These are phyloP conservation scores for Phytophthora nicotianae DNA, from an alignment of 352 stramenopile species.

Conservation along the genomic window DNA sequence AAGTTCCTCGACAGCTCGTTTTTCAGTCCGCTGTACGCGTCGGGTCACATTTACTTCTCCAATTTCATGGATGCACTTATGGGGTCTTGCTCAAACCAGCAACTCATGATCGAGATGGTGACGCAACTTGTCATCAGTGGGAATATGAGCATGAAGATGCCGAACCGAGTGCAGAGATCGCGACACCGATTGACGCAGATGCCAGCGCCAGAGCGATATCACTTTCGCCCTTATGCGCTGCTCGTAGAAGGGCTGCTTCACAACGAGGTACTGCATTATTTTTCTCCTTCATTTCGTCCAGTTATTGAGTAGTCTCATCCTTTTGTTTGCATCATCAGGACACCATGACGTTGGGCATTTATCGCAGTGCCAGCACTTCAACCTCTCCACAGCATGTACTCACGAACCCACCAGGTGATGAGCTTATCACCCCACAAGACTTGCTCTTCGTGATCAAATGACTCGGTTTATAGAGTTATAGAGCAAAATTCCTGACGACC, in stretches of 20 bases:
- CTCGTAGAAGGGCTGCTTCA: constrained; percentile 62
- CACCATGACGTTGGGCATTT: constrained; percentile 64
- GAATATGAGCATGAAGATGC: constrained; percentile 53
- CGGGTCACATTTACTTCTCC: constrained; percentile 72
- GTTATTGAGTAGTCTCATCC: constrained; percentile 4
- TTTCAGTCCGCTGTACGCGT: constrained; percentile 62
- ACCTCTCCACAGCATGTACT: constrained; percentile 61
- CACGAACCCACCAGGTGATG: constrained; percentile 65
- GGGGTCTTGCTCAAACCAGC: constrained; percentile 59
- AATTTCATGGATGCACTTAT: constrained; percentile 78
- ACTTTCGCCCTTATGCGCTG: constrained; percentile 62
- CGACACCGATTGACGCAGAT: constrained; percentile 61
- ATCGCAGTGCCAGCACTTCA: constrained; percentile 40
- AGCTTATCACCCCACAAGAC: constrained; percentile 63
- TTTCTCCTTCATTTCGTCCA: not conserved
- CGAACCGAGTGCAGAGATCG: constrained; percentile 49
- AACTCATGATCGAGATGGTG: constrained; percentile 70
- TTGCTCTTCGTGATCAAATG: constrained; percentile 75
- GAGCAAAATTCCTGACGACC: constrained; percentile 75
- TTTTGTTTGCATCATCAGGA: constrained; percentile 40
- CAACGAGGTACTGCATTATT: constrained; percentile 47
- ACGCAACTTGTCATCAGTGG: constrained; percentile 69
- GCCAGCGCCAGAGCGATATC: constrained; percentile 52
- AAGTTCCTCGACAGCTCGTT: constrained; percentile 64
- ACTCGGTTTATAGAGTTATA: constrained; percentile 48